Base-by-base conservation (phyloP, 176 grass and related monocot species). In the Tillandsia fasciculata region DNA sequence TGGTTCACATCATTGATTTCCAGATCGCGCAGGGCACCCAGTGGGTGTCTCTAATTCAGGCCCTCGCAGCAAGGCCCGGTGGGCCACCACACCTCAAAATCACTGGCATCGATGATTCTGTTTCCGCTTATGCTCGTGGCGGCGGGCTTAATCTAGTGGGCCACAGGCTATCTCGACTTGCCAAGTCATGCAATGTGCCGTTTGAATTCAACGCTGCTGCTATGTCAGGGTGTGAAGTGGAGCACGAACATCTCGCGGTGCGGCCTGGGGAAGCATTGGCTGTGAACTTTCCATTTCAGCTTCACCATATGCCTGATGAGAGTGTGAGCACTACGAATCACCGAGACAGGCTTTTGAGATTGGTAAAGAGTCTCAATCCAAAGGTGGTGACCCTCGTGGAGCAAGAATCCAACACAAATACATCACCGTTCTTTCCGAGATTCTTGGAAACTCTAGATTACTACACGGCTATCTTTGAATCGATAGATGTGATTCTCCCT, bases 381-480 rank as follows among this genome's bases (percentile, higher is more conserved):
- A 94, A 74, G 81, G 90, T 99, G 65, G 82, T 99, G 72, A 94
- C 95, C 7, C 83, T 99, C 1, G 86, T 90, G 61, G 95, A 99
- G 77, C 84, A 88, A 82, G 95, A 99, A 80, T 83, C 75, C 57
- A 99, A 94, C 82, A 93, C 90, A 3, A 99, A 99, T 78, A 93
- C 90, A 0, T 79, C 95, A 18, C 82, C 90, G 0, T 99, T 99
- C 61, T 72, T 66, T 12, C 84, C 81, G 26, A 65, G 95, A 65
- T 93, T 99, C 42, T 76, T 74, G 18, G 90, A 93, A 82, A 88
- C 95, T 10, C 70, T 99, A 26, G 87, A 94, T 29, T 94, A 94
- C 72, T 99, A 94, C 71, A 78, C 80, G 13, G 90, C 95, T 65
- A 74, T 99, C 69, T 99, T 99, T 33, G 90, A 99, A 78, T 99